Percentiles rank a stretch among this genome's conserved stretches.
Conservation (phyloP, 2,329 filamentous ascomycete genomes). For the Ophiostoma piceae region DNA sequence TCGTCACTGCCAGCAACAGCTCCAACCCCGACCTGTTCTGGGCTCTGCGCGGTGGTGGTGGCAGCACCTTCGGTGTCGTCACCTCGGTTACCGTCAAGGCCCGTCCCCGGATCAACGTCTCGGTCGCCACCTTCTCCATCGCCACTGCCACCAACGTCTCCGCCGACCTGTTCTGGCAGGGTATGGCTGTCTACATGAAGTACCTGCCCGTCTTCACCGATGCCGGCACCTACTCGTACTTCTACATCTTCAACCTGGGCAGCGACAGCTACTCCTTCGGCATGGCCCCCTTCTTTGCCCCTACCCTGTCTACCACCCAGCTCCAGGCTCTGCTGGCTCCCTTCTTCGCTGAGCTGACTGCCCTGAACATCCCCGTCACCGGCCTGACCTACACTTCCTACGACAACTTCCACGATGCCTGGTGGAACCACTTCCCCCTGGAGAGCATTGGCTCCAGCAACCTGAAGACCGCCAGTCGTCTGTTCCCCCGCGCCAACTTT, state of each 20-base stretch:
- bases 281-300: conserved; percentile 32
- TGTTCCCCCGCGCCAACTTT: conserved; percentile 33
- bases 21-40: conserved; percentile 53
- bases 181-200: conserved; percentile 32
- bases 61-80: conserved; percentile 38
- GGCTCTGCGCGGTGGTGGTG: conserved; percentile 47
- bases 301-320: conserved; percentile 26
- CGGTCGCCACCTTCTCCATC: conserved; percentile 30
- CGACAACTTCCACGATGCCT: conserved; percentile 44
- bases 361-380: conserved; percentile 28
- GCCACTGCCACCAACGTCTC: conserved; percentile 35
- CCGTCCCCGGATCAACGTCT: conserved; percentile 27
- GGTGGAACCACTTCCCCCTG: conserved; percentile 33
- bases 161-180: conserved; percentile 38
- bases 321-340: conserved; percentile 29
- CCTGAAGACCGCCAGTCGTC: conserved; percentile 31
- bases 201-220: conserved; percentile 32
- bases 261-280: conserved; percentile 29
- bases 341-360: conserved; percentile 29
- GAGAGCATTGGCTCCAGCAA: conserved; percentile 37
- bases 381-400: conserved; percentile 28
- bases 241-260: conserved; percentile 28
- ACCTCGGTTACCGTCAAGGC: conserved; percentile 30
- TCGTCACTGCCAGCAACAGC: conserved; percentile 40
- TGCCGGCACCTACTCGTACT: conserved; percentile 34